Base-by-base conservation (phyloP, 2,329 filamentous ascomycete species). In the Fusarium temperatum region DNA sequence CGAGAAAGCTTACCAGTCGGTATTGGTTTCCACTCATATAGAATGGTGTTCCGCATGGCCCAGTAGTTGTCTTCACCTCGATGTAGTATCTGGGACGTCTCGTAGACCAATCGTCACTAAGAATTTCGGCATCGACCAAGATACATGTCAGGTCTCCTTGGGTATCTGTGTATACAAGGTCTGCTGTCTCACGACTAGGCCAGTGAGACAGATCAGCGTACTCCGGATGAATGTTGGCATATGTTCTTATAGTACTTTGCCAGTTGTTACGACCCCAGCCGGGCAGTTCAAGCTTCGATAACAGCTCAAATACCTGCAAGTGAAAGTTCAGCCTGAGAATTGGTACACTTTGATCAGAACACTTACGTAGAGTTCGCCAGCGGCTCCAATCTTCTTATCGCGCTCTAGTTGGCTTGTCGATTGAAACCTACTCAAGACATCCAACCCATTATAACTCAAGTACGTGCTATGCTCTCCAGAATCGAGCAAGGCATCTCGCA, bases 31-130 rank as follows among this genome's bases (percentile, higher is more conserved):
- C 53, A 22, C 51, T 67, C 61, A 67, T 53, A 6, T 41, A 67
- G 3, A 67, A 66, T 3, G 53, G 51, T 9, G 61, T 66, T 12
- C 28, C 72, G 42, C 80, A 83, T 0, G 70, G 55, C 3, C 77
- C 76, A 2, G 82, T 84, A 0, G 87, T 87, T 4, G 85, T 83
- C 74, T 88, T 88, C 30, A 88, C 87, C 66, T 89, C 87, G 8
- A 89, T 82, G 38, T 81, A 85, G 71, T 87, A 88, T 24, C 79
- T 77, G 5, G 81, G 85, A 11, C 45, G 57, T 22, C 55, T 66
- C 8, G 22, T 38, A 47, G 68, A n/a, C 74, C 76, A 77, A n/a
- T 63, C 68, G 8, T 64, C 63, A 36, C 30, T 11, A 20, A 78
- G 65, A 12, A 73, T 57, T 5, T 66, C 66, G 24, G 61, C 55